These are phyloP conservation scores for Globisporangium parvum DNA, from an alignment of 352 stramenopile genomes.

Conservation along the genomic window DNA sequence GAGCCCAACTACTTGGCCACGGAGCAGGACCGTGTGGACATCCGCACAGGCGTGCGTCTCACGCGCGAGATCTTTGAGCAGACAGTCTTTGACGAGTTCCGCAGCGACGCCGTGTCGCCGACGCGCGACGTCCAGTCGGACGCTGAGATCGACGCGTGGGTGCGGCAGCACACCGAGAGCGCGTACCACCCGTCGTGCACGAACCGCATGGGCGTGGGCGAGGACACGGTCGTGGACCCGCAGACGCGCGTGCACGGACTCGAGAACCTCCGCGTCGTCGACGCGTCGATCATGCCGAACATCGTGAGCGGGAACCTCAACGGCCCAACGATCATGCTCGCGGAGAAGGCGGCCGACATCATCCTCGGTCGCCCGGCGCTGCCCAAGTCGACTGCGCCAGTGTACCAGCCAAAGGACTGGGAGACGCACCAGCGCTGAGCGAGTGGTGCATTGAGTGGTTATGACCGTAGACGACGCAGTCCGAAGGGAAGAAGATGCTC, in stretches of 20 bases:
- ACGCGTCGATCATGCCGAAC: constrained; percentile 93
- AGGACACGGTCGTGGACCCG: constrained; percentile 88
- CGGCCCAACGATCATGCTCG: constrained; percentile 91
- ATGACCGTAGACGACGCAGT: constrained; percentile 7
- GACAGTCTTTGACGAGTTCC: constrained; percentile 79
- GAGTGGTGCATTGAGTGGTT: not conserved
- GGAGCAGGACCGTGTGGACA: constrained; percentile 69
- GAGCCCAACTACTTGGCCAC: constrained; percentile 88
- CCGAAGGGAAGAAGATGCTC: not conserved
- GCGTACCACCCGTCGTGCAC: constrained; percentile 89
- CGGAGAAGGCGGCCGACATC: constrained; percentile 91
- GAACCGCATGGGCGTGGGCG: constrained; percentile 80
- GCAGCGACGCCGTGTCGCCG: constrained; percentile 72
- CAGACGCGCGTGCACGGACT: constrained; percentile 82
- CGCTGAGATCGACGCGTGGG: constrained; percentile 79
- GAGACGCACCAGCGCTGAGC: constrained; percentile 62
- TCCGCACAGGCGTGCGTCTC: constrained; percentile 67
- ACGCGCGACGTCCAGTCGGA: constrained; percentile 52
- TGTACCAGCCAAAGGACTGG: constrained; percentile 74
- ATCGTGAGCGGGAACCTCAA: constrained; percentile 95
- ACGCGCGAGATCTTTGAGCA: constrained; percentile 88
- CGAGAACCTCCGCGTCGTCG: constrained; percentile 85
- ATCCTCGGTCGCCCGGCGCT: constrained; percentile 76
- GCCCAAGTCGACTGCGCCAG: constrained; percentile 61
- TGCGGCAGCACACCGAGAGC: constrained; percentile 78